phyloP scores from a whole-genome alignment of 148 eudicot species.

The Vaccinium macrocarpon region DNA sequence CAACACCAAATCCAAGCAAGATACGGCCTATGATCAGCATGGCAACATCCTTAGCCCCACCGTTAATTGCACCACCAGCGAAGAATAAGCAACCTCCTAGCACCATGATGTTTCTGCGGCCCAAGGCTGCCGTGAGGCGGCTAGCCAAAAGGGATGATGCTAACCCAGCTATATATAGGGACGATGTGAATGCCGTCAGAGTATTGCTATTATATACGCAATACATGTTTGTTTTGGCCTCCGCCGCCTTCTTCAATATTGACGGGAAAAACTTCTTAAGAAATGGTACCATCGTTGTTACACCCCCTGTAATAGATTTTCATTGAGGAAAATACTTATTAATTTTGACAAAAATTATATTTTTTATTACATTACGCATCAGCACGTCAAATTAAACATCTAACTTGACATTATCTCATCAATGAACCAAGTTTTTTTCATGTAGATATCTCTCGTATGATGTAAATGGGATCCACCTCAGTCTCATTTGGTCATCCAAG shows the following conservation, averaged over 20 bases:
- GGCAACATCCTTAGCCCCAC: constrained; percentile 43
- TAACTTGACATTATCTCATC: background rate
- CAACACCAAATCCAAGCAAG: constrained; percentile 61
- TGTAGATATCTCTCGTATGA: too few relatives aligned
- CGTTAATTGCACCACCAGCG: constrained; percentile 51
- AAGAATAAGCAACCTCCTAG: constrained; percentile 57
- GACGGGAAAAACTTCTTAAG: constrained; percentile 57
- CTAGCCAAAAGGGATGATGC: constrained; percentile 42
- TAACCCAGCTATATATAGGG: constrained; percentile 62
- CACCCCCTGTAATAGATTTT: constrained; percentile 40
- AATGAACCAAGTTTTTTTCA: background rate
- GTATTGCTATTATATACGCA: constrained; percentile 52
- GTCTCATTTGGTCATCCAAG: background rate
- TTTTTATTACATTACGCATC: background rate
- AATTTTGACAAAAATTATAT: background rate
- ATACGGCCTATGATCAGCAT: constrained; percentile 62
- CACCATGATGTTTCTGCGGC: constrained; percentile 53
- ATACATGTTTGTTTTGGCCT: constrained; percentile 47
- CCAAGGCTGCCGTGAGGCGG: constrained; percentile 35
- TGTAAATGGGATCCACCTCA: background rate
- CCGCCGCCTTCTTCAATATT: constrained; percentile 32
- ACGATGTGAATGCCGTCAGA: constrained; percentile 58
- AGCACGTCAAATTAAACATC: background rate
- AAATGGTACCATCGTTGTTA: constrained; percentile 62
- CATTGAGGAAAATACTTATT: background rate